A percentile compares a stretch with the other conserved stretches of the same genome.
Evolutionary conservation across 495 filamentous ascomycete genomes (phyloP).

Genomic region (Melanomma pulvis-pyrius): DNA sequence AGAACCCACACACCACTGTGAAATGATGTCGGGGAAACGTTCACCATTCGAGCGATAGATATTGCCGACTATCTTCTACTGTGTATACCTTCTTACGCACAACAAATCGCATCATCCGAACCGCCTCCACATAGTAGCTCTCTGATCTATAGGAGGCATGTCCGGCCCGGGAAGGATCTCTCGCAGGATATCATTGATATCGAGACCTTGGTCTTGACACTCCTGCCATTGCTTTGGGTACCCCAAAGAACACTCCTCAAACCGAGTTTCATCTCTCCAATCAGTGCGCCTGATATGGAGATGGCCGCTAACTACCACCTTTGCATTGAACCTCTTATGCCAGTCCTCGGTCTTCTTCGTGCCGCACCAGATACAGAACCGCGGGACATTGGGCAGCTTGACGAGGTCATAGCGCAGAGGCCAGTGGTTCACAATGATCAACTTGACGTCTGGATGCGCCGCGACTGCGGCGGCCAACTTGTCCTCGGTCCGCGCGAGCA

Average conservation of each 20-base stretch:
- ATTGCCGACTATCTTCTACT: no score
- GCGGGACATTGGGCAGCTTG: slow-evolving; percentile 41
- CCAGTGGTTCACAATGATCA: slow-evolving; percentile 47
- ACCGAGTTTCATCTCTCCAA: slow-evolving; percentile 46
- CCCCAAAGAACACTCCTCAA: slow-evolving; percentile 46
- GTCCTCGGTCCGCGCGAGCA: slow-evolving; percentile 38
- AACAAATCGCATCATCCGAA: slow-evolving; percentile 6
- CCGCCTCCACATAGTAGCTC: slow-evolving; percentile 30
- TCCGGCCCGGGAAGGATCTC: slow-evolving; percentile 46
- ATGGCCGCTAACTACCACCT: slow-evolving; percentile 48
- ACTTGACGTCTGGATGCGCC: slow-evolving; percentile 33
- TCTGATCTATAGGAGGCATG: slow-evolving; percentile 20
- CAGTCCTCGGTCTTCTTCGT: slow-evolving; percentile 48
- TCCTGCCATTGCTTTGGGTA: slow-evolving; percentile 49
- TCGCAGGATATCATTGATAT: slow-evolving; percentile 45
- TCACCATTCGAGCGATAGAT: no score
- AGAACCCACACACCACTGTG: not conserved
- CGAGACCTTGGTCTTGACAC: slow-evolving; percentile 41
- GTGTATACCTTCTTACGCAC: no score
- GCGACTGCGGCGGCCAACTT: slow-evolving; percentile 42
- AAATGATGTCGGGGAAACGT: no score
- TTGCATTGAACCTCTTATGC: slow-evolving; percentile 45
- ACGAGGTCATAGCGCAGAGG: slow-evolving; percentile 48
- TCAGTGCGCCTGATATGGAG: slow-evolving; percentile 47
- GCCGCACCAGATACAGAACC: slow-evolving; percentile 48